A percentile compares a stretch with the other conserved stretches of the same genome.
Evolutionary conservation across 2,329 filamentous ascomycete genomes (phyloP).

Genomic region (Chaetomium strumarium): DNA sequence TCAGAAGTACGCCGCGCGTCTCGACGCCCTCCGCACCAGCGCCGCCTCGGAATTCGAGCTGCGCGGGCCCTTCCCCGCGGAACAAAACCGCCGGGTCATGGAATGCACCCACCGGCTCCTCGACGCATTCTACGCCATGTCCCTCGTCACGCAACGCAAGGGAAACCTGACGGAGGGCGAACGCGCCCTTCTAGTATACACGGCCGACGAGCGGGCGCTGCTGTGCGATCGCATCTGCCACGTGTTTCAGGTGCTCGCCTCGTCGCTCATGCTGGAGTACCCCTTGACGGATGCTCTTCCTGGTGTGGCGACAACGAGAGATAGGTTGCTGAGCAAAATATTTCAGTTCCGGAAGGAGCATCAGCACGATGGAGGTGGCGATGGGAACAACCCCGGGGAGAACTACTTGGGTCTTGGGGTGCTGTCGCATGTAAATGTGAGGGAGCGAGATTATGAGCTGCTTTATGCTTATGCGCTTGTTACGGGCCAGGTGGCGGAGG

Average conservation of each 20-base stretch:
- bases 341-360: constrained; percentile 77
- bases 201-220: constrained; percentile 68
- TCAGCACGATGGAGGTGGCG: constrained; percentile 24
- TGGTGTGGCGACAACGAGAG: constrained; percentile 71
- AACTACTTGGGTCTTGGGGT: constrained; percentile 14
- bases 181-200: constrained; percentile 72
- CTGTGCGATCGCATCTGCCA: constrained; percentile 88
- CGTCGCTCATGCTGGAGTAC: constrained; percentile 90
- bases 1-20: constrained; percentile 68
- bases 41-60: constrained; percentile 86
- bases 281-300: constrained; percentile 85
- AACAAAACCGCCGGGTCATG: constrained; percentile 67
- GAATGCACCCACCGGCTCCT: constrained; percentile 76
- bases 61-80: constrained; percentile 75
- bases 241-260: constrained; percentile 78
- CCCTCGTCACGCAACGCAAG: constrained; percentile 80
- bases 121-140: constrained; percentile 95
- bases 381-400: constrained; percentile 6
- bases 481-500: constrained; percentile 60
- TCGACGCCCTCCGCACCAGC: constrained; percentile 66
- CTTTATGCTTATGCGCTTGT: constrained; percentile 83
- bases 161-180: constrained; percentile 71
- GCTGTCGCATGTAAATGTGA: constrained; percentile 38
- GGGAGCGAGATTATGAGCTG: constrained; percentile 80
- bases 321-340: constrained; percentile 78